Evolutionary conservation across 2,329 filamentous ascomycete genomes (phyloP), one percentile per base, ranked within the genome.

Genomic region (Calonectria naviculata): DNA sequence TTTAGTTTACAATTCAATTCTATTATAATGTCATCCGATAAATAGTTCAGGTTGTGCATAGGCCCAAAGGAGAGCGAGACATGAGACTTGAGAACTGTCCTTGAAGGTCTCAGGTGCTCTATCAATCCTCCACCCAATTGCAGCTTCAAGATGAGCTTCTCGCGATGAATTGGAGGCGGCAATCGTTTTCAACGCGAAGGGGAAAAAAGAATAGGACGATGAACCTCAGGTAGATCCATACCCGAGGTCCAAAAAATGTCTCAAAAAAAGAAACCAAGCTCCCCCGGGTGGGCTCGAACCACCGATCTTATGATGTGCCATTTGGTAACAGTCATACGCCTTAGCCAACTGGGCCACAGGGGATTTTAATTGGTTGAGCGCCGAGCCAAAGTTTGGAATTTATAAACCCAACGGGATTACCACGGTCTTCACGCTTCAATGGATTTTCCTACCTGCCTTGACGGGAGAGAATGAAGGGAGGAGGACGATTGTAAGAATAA

Each of bases 271-370:
- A 44, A 34, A 36, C 34, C 26, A 29, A 41, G 46, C 65, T 67
- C 65, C 65, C 65, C 65, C 38, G 46, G 65, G 44, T 61, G 54
- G 65, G 65, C 65, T 67, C 65, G 65, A 67, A 67, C 65, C 54
- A 61, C 44, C 65, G 44, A 67, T 46, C 65, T 67, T 58, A 46
- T 61, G 65, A 67, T 67, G 56, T 61, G 52, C 52, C 52, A 21
- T 44, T 29, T 31, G 36, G 47, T 89, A 89, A 89, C 87, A 89
- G 87, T 89, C 87, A 85, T 84, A 89, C 87, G 87, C 87, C 87
- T 87, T 89, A 89, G 86, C 87, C 87, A 88, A 87, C 79, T 85
- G 83, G 74, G 83, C 83, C 82, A 90, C 66, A 67, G 71, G 71
- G 73, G 73, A 73, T 65, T 64, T 36, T 64, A n/a, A 65, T 58